Base-by-base conservation (phyloP, 129 eudicot species). In the Lactuca sativa region DNA sequence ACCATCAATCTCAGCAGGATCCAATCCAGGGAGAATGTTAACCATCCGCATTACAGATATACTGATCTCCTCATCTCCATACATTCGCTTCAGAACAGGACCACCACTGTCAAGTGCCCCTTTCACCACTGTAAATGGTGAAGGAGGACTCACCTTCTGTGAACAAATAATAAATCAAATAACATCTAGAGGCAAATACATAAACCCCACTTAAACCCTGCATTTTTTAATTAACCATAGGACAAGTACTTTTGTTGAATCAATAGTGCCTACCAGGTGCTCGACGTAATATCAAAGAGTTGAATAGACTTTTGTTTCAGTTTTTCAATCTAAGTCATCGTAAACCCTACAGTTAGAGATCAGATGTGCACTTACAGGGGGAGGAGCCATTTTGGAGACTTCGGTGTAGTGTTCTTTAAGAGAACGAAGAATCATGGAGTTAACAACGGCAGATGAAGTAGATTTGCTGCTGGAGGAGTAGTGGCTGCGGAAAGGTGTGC, bases 101-200 rank as follows among this genome's bases (percentile, higher is more conserved):
- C 96, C 98, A 17, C 86, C 85, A 65, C 72, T 72, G 12, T 84
- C 85, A 16, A 92, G 82, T 37, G 96, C 85, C 70, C 98, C 98
- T 81, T 92, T 89, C 65, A 84, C 81, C 30, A 89, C 90, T 9
- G 77, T 72, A 75, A 86, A 92, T 3, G 87, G 86, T 36, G 83
- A 36, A 43, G 98, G 98, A 41, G 96, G 95, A 51, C 79, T 82
- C 78, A 92, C 84, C 55, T 89, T 92, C 98, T 92, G 90, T 64
- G 15, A 74, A 65, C 43, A 43, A 12, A 44, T 43, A 16, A 44
- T 13, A 61, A 3, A 49, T 48, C 41, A 77, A 8, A 70, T 13
- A 56, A 58, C 63, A 47, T 33, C 18, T 6, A 62, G 56, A 33
- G 60, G 37, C 38, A 16, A 8, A 57, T 30, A 34, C 56, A 67